Conservation (phyloP, 768 basidiomycete species). For the Astraeus odoratus region DNA sequence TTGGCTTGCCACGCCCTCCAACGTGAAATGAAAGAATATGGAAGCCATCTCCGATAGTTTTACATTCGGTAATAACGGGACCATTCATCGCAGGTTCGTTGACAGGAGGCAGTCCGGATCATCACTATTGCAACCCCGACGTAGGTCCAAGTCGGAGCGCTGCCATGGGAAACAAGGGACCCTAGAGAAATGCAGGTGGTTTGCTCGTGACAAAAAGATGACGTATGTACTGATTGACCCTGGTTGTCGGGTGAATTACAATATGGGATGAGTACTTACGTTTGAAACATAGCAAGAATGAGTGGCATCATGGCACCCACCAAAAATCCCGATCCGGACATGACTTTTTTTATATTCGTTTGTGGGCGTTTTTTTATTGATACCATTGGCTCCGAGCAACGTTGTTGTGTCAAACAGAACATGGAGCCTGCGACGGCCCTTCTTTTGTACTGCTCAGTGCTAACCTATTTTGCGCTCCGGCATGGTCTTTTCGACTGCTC, state of each 20-base stretch:
- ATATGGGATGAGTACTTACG: background rate
- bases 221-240: background rate
- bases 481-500: too few species aligned
- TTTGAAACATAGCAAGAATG: background rate
- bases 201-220: too few species aligned
- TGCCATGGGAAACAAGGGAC: too few species aligned
- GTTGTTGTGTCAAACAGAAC: background rate
- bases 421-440: too few species aligned
- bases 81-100: background rate
- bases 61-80: background rate
- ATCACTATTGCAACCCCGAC: background rate
- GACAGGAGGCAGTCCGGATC: background rate
- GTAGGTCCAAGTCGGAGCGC: background rate
- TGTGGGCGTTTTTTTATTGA: background rate
- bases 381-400: background rate
- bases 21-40: constrained; percentile 8
- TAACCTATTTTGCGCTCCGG: too few species aligned
- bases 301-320: background rate
- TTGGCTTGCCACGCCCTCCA: constrained; percentile 45
- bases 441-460: too few species aligned
- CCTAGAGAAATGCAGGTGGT: too few species aligned
- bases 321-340: background rate
- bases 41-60: background rate
- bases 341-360: background rate
- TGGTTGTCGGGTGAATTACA: background rate